Evolutionary conservation across 345 rosid species (phyloP).

Genomic region (Dipteronia dyeriana): DNA sequence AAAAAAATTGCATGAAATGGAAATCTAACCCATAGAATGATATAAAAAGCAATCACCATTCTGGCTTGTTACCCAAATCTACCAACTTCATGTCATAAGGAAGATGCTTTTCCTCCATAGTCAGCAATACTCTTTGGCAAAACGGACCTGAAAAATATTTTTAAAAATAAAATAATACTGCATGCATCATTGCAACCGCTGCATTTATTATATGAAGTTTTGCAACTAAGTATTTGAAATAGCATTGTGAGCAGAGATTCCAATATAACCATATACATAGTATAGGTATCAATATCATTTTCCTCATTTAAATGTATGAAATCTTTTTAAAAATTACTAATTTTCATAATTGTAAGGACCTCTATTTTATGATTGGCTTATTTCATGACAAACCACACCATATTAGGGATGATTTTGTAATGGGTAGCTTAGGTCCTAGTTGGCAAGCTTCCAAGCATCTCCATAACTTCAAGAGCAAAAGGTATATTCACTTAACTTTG

Average conservation of each 20-base stretch:
- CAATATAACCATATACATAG: background rate
- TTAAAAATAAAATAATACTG: background rate
- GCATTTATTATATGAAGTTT: background rate
- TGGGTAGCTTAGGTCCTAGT: no score
- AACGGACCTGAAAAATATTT: constrained; percentile 64
- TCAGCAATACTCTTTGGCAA: constrained; percentile 82
- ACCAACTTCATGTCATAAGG: constrained; percentile 86
- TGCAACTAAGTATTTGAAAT: background rate
- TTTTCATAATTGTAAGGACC: no score
- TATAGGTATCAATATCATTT: no score
- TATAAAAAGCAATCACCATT: constrained; percentile 56
- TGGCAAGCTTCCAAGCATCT: no score
- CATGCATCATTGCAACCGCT: background rate
- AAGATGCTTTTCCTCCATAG: constrained; percentile 88
- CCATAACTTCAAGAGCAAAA: no score
- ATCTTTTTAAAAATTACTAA: no score
- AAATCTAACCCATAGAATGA: background rate
- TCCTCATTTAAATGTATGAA: no score
- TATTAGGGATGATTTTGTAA: no score
- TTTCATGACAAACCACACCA: no score
- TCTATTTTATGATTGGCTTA: no score
- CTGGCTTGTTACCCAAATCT: constrained; percentile 82
- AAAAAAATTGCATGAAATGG: background rate
- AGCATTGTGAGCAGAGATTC: background rate
- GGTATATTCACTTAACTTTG: no score